Base-by-base conservation (phyloP, 305 asterid genomes). In the Rubia balearica region DNA sequence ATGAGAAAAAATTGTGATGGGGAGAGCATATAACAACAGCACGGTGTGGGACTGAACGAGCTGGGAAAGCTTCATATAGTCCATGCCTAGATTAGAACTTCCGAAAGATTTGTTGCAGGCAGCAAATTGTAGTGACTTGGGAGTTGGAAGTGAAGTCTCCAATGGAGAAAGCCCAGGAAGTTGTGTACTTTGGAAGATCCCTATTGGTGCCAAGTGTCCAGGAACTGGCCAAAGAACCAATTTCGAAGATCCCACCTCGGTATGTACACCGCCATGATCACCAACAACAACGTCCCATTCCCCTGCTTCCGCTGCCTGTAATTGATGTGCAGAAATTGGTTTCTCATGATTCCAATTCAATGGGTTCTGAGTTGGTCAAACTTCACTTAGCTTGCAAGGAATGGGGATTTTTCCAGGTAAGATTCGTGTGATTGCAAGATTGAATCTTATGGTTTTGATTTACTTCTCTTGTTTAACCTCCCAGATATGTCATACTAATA, bases 391-490 rank as follows among this genome's bases (percentile, higher is more conserved):
- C 86, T 46, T 84, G 87, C 76, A 72, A 72, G 70, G 67, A 81
- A 3, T 86, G 84, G 87, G 85, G 85, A 10, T 84, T 79, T 72
- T 76, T 82, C 69, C 84, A 81, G 84, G 85, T 86, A 33, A 46
- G 14, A 27, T 10, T 43, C 9, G 2, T 55, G 61, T 48, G 21
- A 5, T 16, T 49, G 56, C 56, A 49, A 46, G 17, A 12, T 11
- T 46, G 53, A 33, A 33, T 33, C 38, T 33, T 33, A 33, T 33
- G 38, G 38, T 33, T 33, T 27, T 27, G 30, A 27, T 27, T 27
- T 27, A 27, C 30, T 27, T 27, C 30, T 27, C 30, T 27, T 27
- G 30, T 27, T 27, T 2, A 27, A 27, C 30, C 30, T 27, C 30
- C 30, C 30, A 27, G 30, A 27, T 27, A 27, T 27, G 30, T 27